A percentile compares a stretch with the other conserved stretches of the same genome.
These are phyloP conservation scores for Parathielavia hyrcaniae DNA, from an alignment of 495 filamentous ascomycete genomes.

Conservation along the genomic window DNA sequence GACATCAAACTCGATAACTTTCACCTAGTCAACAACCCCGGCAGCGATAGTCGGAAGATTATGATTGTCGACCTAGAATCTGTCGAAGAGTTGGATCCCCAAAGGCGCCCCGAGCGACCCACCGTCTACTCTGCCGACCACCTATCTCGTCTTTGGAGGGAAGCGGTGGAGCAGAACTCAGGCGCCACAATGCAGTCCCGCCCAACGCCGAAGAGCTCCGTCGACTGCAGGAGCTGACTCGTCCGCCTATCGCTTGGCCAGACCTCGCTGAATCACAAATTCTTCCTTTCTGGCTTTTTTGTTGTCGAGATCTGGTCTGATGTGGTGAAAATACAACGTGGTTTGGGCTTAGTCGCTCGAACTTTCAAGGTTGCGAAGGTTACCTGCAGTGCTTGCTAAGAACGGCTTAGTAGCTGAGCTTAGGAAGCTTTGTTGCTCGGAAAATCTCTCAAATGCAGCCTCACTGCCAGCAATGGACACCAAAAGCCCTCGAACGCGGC, in stretches of 20 bases:
- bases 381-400: too few relatives aligned
- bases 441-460: too few relatives aligned
- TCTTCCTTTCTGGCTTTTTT: too few relatives aligned
- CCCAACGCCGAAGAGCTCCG: neutral
- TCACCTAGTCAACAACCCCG: neutral
- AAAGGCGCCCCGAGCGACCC: neutral
- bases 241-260: neutral
- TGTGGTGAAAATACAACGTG: too few relatives aligned
- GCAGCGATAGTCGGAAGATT: neutral
- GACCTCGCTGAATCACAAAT: neutral
- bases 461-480: too few relatives aligned
- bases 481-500: too few relatives aligned
- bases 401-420: too few relatives aligned
- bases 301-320: too few relatives aligned
- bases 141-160: neutral
- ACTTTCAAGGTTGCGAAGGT: too few relatives aligned
- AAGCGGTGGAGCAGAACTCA: neutral
- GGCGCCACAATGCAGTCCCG: neutral
- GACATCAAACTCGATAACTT: conserved; percentile 3
- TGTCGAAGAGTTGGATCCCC: neutral
- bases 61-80: conserved; percentile 2
- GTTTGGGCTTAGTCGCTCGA: too few relatives aligned
- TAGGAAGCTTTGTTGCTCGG: too few relatives aligned
- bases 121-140: neutral
- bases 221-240: neutral